Conservation (phyloP, 75 land plant species). For the Cryptomeria japonica region DNA sequence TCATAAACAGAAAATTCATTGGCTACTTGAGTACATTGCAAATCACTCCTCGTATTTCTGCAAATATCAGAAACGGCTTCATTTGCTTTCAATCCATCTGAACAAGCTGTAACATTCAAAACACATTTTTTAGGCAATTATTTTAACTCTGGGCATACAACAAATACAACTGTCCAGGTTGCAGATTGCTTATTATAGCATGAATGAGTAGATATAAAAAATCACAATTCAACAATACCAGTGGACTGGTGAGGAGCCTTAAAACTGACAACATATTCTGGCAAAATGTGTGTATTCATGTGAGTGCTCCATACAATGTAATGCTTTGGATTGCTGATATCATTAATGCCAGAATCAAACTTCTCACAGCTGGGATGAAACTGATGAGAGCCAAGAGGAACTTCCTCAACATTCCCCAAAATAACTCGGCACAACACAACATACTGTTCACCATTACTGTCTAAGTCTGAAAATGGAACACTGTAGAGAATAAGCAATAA, state of each 20-base stretch:
- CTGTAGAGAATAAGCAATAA: conserved; percentile 36
- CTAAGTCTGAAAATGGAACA: conserved; percentile 60
- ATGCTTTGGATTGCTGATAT: conserved; percentile 38
- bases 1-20: background rate
- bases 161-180: background rate
- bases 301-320: conserved; percentile 55
- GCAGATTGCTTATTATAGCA: too few species aligned
- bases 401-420: conserved; percentile 66
- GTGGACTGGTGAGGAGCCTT: conserved; percentile 18
- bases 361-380: conserved; percentile 50
- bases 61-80: background rate
- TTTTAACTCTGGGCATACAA: background rate
- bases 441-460: conserved; percentile 66
- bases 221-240: background rate
- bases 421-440: conserved; percentile 65
- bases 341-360: conserved; percentile 59
- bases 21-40: background rate
- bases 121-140: background rate
- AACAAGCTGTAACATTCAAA: background rate
- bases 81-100: background rate
- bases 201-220: background rate
- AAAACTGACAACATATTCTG: conserved; percentile 56
- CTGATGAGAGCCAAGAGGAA: conserved; percentile 41
- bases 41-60: background rate
- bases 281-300: conserved; percentile 61